Percentiles rank a stretch among this genome's conserved stretches.
These are phyloP conservation scores for Oryza australiensis DNA, from an alignment of 176 grass and related monocot species.

Conservation along the genomic window DNA sequence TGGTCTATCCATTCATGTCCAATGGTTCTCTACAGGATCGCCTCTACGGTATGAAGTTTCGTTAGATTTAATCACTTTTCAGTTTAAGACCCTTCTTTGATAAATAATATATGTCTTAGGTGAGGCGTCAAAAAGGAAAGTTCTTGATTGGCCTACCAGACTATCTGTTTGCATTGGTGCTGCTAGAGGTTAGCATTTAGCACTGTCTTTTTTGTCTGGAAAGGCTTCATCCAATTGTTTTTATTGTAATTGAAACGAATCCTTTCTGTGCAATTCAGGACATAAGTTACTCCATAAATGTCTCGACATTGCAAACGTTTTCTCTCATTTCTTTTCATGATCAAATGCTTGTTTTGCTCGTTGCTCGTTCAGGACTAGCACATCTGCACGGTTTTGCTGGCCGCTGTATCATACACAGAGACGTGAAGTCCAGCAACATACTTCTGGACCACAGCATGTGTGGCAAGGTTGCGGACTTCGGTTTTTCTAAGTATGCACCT, in stretches of 20 bases:
- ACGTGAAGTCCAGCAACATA: slow-evolving; percentile 82
- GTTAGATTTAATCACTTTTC: neutral
- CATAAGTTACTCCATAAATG: neutral
- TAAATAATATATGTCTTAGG: slow-evolving; percentile 35
- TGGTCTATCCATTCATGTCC: slow-evolving; percentile 83
- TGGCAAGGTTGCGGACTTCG: slow-evolving; percentile 68
- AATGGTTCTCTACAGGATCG: slow-evolving; percentile 80
- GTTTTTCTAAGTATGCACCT: slow-evolving; percentile 79
- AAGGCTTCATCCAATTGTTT: neutral
- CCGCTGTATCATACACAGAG: slow-evolving; percentile 75
- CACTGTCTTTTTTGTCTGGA: neutral
- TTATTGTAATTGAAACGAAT: neutral
- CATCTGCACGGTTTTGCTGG: slow-evolving; percentile 65
- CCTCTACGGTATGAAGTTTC: slow-evolving; percentile 59
- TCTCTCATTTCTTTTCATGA: slow-evolving; percentile 18
- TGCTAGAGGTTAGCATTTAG: slow-evolving; percentile 49
- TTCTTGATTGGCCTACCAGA: slow-evolving; percentile 76
- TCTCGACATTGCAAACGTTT: neutral
- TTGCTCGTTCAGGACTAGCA: slow-evolving; percentile 55
- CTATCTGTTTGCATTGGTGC: slow-evolving; percentile 70
- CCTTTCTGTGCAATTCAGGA: slow-evolving; percentile 9
- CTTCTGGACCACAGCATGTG: slow-evolving; percentile 78
- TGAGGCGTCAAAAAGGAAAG: slow-evolving; percentile 72
- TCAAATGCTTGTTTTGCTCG: neutral
- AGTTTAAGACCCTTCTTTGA: slow-evolving; percentile 13